A percentile compares a stretch with the other conserved stretches of the same genome.
These are phyloP conservation scores for Diaporthe sp. DNA, from an alignment of 2,329 filamentous ascomycete species.

Conservation along the genomic window DNA sequence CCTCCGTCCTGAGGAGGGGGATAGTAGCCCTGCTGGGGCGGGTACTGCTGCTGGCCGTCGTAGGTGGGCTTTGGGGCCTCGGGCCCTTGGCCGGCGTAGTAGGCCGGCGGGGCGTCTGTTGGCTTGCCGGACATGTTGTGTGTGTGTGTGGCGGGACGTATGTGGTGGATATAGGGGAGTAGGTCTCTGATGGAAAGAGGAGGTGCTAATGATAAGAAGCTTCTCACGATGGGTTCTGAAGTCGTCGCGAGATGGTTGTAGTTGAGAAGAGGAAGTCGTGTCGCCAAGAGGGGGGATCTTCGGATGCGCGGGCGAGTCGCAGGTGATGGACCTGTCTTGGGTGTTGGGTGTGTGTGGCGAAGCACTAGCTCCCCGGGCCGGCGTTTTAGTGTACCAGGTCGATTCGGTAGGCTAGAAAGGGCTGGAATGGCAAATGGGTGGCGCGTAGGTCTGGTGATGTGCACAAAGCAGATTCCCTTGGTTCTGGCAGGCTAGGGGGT, in stretches of 20 bases:
- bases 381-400: slow-evolving; percentile 27
- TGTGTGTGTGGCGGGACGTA: background rate
- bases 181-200: background rate
- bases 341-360: slow-evolving; percentile 21
- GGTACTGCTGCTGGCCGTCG: slow-evolving; percentile 22
- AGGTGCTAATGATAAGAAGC: background rate
- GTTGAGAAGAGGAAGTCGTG: background rate
- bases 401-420: background rate
- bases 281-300: background rate
- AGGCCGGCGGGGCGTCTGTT: slow-evolving; percentile 37
- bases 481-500: background rate
- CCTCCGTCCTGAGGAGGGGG: slow-evolving; percentile 2
- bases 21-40: slow-evolving; percentile 12
- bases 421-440: slow-evolving; percentile 4
- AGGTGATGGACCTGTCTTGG: background rate
- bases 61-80: slow-evolving; percentile 36
- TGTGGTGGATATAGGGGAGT: background rate
- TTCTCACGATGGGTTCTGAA: background rate
- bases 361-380: slow-evolving; percentile 25
- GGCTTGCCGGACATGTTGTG: slow-evolving; percentile 35
- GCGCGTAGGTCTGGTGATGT: background rate
- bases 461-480: background rate
- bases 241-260: background rate
- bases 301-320: slow-evolving; percentile 24
- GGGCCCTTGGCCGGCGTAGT: slow-evolving; percentile 32